Evolutionary conservation across 2,329 filamentous ascomycete species (phyloP), one percentile per base, ranked within the genome.

Genomic region (Tolypocladium paradoxum): DNA sequence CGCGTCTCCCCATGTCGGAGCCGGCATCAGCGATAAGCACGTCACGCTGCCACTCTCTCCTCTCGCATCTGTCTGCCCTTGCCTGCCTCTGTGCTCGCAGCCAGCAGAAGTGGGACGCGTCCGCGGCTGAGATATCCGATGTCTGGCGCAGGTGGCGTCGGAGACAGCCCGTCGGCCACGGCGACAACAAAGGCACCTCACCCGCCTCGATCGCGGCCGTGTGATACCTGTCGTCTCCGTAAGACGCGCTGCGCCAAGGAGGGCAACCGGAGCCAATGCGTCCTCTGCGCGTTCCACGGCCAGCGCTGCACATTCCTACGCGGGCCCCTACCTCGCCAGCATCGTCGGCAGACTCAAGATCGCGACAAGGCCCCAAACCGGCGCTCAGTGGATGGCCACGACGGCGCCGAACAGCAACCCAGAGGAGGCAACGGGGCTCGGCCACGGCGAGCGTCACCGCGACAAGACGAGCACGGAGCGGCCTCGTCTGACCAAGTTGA

Each of bases 181-280:
- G 27, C 29, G 27, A 33, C 49, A 6, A 9, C 49, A n/a, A 43
- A 38, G 49, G 18, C 24, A 22, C n/a, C 49, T 29, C 49, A 43
- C 49, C 18, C 49, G 35, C 36, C 35, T n/a, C 24, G 38, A 16
- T 20, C 61, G 12, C 73, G 78, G 8, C 78, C 78, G n/a, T 82
- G 79, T 66, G 83, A 86, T 70, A 82, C 80, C 52, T 86, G 83
- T 65, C 76, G 83, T 55, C 74, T 79, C 62, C 77, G 83, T 58
- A 86, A 86, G 70, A 81, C 77, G 58, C 79, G 81, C 60, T 86
- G 83, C 64, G 82, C 84, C 49, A 77, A 82, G 60, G 77, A 83
- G 62, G 78, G 83, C 51, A 76, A 74, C 53, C 75, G 76, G 58
- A 72, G 74, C 45, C 74, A 78, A 58, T 86, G 83, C 63, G 79